phyloP scores from a whole-genome alignment of 768 basidiomycete genomes.

The Nidularia pulvinata region DNA sequence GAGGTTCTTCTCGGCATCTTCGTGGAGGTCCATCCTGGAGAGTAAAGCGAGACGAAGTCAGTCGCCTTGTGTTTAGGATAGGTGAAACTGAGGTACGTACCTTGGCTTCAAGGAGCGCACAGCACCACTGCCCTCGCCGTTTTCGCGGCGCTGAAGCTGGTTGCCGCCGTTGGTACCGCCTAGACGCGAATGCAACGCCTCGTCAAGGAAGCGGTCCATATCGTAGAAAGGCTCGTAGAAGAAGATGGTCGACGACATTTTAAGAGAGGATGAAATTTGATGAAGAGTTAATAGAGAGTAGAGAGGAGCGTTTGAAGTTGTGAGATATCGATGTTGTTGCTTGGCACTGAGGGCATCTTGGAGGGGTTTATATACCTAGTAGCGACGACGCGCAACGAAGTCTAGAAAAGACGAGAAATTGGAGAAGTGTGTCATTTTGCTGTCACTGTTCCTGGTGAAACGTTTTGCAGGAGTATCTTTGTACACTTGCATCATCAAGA shows the following conservation, averaged over 20 bases:
- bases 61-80: not conserved
- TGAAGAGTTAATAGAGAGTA: not conserved
- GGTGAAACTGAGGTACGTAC: not conserved
- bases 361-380: no score
- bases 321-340: no score
- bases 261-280: not conserved
- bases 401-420: no score
- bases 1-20: slow-evolving; percentile 38
- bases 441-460: no score
- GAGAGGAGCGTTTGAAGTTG: no score
- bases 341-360: no score
- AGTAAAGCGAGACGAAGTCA: not conserved
- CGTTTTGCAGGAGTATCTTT: no score
- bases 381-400: no score
- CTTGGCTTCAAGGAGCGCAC: not conserved
- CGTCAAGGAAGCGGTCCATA: slow-evolving; percentile 39
- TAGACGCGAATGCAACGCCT: slow-evolving; percentile 14
- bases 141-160: not conserved
- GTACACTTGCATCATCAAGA: no score
- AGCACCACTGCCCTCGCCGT: not conserved
- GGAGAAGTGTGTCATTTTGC: no score
- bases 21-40: slow-evolving; percentile 52
- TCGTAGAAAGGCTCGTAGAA: slow-evolving; percentile 38
- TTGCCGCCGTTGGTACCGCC: not conserved
- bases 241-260: slow-evolving; percentile 8